phyloP scores from a whole-genome alignment of 2,329 filamentous ascomycete genomes.

The Penicillium thymicola region DNA sequence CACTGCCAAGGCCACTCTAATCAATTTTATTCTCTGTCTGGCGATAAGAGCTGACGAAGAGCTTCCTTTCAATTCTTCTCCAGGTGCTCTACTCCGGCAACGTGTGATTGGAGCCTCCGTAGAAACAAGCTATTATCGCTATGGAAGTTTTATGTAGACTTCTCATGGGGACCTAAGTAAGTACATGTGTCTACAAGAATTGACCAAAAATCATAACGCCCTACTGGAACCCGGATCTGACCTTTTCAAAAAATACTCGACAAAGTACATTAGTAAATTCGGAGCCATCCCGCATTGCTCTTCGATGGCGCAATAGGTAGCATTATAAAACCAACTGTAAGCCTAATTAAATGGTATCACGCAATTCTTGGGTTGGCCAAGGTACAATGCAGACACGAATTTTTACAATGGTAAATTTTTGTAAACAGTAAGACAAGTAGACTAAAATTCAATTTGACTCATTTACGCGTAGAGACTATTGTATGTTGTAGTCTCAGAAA shows the following conservation, averaged over 20 bases:
- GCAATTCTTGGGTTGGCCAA: not conserved
- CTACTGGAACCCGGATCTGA: not conserved
- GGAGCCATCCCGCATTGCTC: not conserved
- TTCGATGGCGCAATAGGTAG: slow-evolving; percentile 31
- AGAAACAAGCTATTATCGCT: no score
- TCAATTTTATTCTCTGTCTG: no score
- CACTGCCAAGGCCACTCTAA: no score
- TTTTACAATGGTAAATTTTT: no score
- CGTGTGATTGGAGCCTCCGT: no score
- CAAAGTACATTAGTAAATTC: not conserved
- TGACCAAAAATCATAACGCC: not conserved
- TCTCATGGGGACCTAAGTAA: not conserved
- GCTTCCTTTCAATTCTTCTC: no score
- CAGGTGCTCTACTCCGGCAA: no score
- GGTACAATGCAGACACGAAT: not conserved
- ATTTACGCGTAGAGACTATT: not conserved
- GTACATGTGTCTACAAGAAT: not conserved
- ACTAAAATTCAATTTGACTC: not conserved
- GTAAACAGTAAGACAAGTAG: not conserved
- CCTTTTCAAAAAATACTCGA: not conserved
- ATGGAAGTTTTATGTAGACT: not conserved
- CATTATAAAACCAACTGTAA: not conserved
- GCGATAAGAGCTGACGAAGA: no score
- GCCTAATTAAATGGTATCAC: not conserved
- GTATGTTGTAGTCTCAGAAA: no score